Conservation (phyloP, 768 basidiomycete species). For the Rubroboletus pulcherrimus region DNA sequence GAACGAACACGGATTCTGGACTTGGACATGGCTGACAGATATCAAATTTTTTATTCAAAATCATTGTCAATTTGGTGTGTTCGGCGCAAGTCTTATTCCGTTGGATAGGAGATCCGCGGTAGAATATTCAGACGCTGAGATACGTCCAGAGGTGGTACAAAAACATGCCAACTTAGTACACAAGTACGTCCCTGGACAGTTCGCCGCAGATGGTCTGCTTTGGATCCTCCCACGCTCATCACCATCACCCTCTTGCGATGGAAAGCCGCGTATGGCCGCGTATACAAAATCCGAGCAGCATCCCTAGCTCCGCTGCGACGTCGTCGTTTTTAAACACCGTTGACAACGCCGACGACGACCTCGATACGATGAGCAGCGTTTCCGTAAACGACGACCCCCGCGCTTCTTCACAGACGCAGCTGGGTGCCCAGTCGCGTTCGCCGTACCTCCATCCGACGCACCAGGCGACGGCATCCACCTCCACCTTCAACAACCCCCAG, state of each 20-base stretch:
- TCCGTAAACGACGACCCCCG: slow-evolving; percentile 12
- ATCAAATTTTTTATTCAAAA: background rate
- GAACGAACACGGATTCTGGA: background rate
- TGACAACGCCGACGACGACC: slow-evolving; percentile 23
- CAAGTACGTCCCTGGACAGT: background rate
- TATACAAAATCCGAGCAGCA: slow-evolving; percentile 12
- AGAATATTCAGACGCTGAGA: too few relatives aligned
- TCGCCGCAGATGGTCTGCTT: background rate
- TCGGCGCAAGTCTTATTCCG: background rate
- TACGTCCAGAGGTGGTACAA: too few relatives aligned
- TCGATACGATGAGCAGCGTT: slow-evolving; percentile 21
- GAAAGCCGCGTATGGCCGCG: slow-evolving; percentile 22
- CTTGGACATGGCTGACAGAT: too few relatives aligned
- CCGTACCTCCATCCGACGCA: slow-evolving; percentile 38
- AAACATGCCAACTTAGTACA: too few relatives aligned
- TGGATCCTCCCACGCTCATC: slow-evolving; percentile 23
- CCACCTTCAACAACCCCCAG: slow-evolving; percentile 31
- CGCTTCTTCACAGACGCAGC: slow-evolving; percentile 6
- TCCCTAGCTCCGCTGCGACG: background rate
- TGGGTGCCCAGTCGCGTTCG: slow-evolving; percentile 26
- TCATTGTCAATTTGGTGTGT: background rate
- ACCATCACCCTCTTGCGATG: slow-evolving; percentile 15
- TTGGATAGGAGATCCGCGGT: background rate
- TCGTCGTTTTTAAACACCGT: slow-evolving; percentile 4
- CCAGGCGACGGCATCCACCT: slow-evolving; percentile 34